These are phyloP conservation scores for Hirsutella rhossiliensis DNA, from an alignment of 2,329 filamentous ascomycete species.

Conservation along the genomic window DNA sequence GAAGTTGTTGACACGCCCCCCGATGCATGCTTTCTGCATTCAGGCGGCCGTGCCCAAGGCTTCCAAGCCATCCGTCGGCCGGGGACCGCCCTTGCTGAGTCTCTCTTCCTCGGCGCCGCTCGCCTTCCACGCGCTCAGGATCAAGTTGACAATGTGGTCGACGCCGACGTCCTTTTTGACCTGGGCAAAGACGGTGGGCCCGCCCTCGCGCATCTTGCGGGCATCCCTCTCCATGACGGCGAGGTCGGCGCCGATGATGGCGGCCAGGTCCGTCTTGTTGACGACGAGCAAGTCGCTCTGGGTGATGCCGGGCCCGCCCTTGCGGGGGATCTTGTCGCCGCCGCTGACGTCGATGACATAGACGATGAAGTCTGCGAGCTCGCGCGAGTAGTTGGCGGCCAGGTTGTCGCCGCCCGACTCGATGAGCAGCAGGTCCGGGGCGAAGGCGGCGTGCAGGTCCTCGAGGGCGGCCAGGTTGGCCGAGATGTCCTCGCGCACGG, in stretches of 20 bases:
- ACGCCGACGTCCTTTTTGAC: slow-evolving; percentile 88
- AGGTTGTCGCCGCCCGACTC: slow-evolving; percentile 95
- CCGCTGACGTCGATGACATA: slow-evolving; percentile 97
- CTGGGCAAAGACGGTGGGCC: slow-evolving; percentile 90
- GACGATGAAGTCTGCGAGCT: slow-evolving; percentile 94
- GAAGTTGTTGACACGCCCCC: neutral
- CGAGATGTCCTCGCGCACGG: slow-evolving; percentile 92
- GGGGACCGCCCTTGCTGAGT: slow-evolving; percentile 42
- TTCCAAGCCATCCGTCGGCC: slow-evolving; percentile 43
- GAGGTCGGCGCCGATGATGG: slow-evolving; percentile 81
- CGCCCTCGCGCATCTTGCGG: slow-evolving; percentile 87
- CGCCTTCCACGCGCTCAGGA: slow-evolving; percentile 84
- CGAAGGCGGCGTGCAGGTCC: slow-evolving; percentile 70
- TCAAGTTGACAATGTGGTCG: slow-evolving; percentile 75
- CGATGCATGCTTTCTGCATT: neutral
- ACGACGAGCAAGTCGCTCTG: slow-evolving; percentile 89
- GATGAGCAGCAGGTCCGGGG: slow-evolving; percentile 76
- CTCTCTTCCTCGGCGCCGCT: slow-evolving; percentile 62
- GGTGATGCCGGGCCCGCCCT: slow-evolving; percentile 93
- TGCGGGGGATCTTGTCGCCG: slow-evolving; percentile 91
- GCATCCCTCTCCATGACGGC: slow-evolving; percentile 91
- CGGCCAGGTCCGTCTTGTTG: slow-evolving; percentile 93
- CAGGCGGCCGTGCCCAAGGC: slow-evolving; percentile 19
- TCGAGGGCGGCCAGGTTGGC: slow-evolving; percentile 89
- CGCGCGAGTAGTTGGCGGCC: slow-evolving; percentile 89